These are phyloP conservation scores for Geotrichum reessii DNA, from an alignment of 1,139 yeast genomes.

Conservation along the genomic window DNA sequence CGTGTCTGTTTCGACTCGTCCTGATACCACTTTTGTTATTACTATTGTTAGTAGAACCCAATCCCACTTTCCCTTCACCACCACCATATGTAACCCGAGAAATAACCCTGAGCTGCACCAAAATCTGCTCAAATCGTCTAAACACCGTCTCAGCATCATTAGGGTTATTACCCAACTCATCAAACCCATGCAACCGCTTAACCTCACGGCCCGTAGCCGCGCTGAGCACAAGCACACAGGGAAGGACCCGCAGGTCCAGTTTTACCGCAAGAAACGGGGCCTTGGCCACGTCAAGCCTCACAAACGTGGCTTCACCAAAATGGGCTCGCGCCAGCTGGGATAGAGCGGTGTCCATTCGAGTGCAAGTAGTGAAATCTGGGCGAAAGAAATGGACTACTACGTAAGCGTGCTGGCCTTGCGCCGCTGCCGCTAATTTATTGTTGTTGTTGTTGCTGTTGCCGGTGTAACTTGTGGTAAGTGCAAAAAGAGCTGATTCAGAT, in stretches of 20 bases:
- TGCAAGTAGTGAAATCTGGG: slow-evolving; percentile 55
- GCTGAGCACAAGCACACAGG: slow-evolving; percentile 48
- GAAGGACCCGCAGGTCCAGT: slow-evolving; percentile 59
- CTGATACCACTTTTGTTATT: neutral
- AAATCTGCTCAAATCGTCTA: slow-evolving; percentile 2
- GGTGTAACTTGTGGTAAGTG: slow-evolving; percentile 9
- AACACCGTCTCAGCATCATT: neutral
- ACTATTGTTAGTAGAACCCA: no score
- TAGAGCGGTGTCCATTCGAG: slow-evolving; percentile 47
- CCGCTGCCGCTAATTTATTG: neutral
- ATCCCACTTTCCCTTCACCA: no score
- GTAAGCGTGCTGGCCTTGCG: slow-evolving; percentile 28
- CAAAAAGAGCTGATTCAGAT: slow-evolving; percentile 15
- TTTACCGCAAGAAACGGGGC: slow-evolving; percentile 69
- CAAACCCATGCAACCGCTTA: slow-evolving; percentile 13
- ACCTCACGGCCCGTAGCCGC: slow-evolving; percentile 10
- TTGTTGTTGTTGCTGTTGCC: neutral
- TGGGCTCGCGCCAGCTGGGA: slow-evolving; percentile 51
- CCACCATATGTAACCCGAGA: neutral
- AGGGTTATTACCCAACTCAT: slow-evolving; percentile 14
- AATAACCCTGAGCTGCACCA: slow-evolving; percentile 2
- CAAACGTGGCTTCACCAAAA: slow-evolving; percentile 45
- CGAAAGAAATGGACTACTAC: slow-evolving; percentile 63
- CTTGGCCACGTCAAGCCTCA: slow-evolving; percentile 51
- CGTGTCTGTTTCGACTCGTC: neutral